A percentile compares a stretch with the other conserved stretches of the same genome.
Evolutionary conservation across 2,329 filamentous ascomycete genomes (phyloP).

Genomic region (Apiospora sp.): DNA sequence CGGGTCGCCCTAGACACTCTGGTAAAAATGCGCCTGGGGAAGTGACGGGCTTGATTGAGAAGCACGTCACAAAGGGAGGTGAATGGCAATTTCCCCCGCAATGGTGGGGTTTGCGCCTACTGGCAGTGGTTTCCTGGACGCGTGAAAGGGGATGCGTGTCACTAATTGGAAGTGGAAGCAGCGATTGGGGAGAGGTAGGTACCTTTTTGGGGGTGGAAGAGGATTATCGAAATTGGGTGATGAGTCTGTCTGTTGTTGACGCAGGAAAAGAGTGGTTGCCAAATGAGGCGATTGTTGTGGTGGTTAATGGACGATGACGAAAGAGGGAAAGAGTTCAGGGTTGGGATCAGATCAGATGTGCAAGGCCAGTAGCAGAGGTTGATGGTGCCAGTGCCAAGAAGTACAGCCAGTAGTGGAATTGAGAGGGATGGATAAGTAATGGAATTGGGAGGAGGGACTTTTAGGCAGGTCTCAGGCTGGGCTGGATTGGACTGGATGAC

Average conservation of each 20-base stretch:
- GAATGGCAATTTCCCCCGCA: slow-evolving; percentile 37
- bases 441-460: slow-evolving; percentile 7
- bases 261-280: slow-evolving; percentile 21
- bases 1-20: background rate
- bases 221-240: slow-evolving; percentile 5
- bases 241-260: slow-evolving; percentile 1
- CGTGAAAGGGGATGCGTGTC: slow-evolving; percentile 13
- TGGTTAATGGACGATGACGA: slow-evolving; percentile 24
- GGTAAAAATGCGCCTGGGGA: slow-evolving; percentile 16
- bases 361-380: slow-evolving; percentile 12
- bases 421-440: background rate
- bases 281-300: slow-evolving; percentile 22
- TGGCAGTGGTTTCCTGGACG: slow-evolving; percentile 32
- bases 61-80: slow-evolving; percentile 20
- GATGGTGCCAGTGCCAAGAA: slow-evolving; percentile 18
- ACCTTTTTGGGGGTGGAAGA: slow-evolving; percentile 1
- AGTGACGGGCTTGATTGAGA: slow-evolving; percentile 15
- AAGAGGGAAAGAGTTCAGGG: slow-evolving; percentile 23
- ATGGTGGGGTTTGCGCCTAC: slow-evolving; percentile 47
- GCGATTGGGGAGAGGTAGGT: background rate
- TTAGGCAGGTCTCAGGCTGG: slow-evolving; percentile 13
- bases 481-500: background rate
- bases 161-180: background rate
- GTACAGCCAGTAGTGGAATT: background rate
- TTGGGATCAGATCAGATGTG: slow-evolving; percentile 21